Evolutionary conservation across 1,139 yeast genomes (phyloP), one percentile per base, ranked within the genome.

Genomic region (Candida pseudocylindracea): DNA sequence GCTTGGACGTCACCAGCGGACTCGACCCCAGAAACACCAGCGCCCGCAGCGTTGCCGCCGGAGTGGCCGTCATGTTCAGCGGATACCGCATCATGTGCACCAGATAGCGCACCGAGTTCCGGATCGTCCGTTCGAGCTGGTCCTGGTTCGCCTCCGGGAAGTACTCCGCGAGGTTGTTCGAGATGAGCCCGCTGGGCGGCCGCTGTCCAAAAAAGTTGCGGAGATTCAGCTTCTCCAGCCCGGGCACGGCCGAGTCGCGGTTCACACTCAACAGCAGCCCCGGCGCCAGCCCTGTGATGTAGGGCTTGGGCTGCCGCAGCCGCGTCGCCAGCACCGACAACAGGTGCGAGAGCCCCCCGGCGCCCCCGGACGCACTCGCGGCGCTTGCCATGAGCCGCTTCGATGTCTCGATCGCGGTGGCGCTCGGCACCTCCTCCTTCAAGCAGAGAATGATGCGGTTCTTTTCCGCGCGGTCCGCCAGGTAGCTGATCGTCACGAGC

Each of bases 101-200:
- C 33, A 83, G 73, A 43, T 75, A 71, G 36, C 91, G 57, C 15
- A 79, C 83, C 7, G 94, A 79, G 46, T 80, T 83, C 26, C 92
- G 57, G 31, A 85, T 69, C 1, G 94, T 83, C 37, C 74, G 72
- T 40, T 79, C 78, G 38, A 88, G 60, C 36, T 74, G 78, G 32
- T 63, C 61, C 34, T 72, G 69, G 29, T 70, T 73, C 0, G 93
- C 74, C 33, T 75, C 76, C 0, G 98, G 98, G 58, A 88, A 88
- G 49, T 79, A 88, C 41, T 85, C 94, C 1, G 83, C 76, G 43
- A 88, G 57, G 46, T 88, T 83, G 10, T 88, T 73, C 1, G 94
- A 80, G 40, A 88, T 88, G 45, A 83, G 65, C 47, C 83, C 94
- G 39, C 91, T 74, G 2, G 95, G 88, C 10, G 98, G 98, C 44